Conservation (phyloP, 352 stramenopile species). For the Phytophthora pisi region DNA sequence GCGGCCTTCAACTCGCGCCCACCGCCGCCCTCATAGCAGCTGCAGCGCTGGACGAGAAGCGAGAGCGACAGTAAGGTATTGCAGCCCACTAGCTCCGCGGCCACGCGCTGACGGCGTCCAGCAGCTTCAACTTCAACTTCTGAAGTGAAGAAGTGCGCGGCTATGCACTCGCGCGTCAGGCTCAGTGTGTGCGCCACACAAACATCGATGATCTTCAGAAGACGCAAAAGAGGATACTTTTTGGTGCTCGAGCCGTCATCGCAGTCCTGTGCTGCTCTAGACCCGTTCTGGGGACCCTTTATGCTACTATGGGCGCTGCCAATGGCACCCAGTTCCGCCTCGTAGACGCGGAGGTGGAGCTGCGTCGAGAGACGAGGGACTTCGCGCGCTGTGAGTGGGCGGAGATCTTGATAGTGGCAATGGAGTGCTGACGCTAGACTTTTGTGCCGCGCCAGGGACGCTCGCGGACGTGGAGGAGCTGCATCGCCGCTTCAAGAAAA, state of each 20-base stretch:
- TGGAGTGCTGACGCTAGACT: background rate
- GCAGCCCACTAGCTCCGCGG: background rate
- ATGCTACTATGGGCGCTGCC: conserved; percentile 50
- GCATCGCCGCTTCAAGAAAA: conserved; percentile 71
- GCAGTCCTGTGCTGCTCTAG: background rate
- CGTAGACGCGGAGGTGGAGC: conserved; percentile 65
- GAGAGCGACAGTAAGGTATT: too few species aligned
- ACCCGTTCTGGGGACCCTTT: background rate
- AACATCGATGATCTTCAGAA: conserved; percentile 22
- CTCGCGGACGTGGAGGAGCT: conserved; percentile 68
- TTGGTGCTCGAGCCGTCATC: conserved; percentile 7
- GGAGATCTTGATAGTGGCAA: background rate
- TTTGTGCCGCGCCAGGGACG: conserved; percentile 47
- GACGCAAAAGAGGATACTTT: conserved; percentile 24
- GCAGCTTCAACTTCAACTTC: conserved; percentile 26
- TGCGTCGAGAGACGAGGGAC: conserved; percentile 76
- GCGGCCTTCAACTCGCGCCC: background rate
- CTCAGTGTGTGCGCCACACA: conserved; percentile 19
- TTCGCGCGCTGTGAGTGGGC: conserved; percentile 69
- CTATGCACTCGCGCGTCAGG: too few species aligned
- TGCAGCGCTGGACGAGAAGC: background rate
- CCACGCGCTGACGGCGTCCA: background rate
- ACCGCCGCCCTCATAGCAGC: background rate
- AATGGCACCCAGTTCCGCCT: conserved; percentile 57
- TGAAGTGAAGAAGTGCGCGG: conserved; percentile 1